Percentiles rank a stretch among this genome's conserved stretches.
These are phyloP conservation scores for Xylariales sp. DNA, from an alignment of 2,329 filamentous ascomycete genomes.

Conservation along the genomic window DNA sequence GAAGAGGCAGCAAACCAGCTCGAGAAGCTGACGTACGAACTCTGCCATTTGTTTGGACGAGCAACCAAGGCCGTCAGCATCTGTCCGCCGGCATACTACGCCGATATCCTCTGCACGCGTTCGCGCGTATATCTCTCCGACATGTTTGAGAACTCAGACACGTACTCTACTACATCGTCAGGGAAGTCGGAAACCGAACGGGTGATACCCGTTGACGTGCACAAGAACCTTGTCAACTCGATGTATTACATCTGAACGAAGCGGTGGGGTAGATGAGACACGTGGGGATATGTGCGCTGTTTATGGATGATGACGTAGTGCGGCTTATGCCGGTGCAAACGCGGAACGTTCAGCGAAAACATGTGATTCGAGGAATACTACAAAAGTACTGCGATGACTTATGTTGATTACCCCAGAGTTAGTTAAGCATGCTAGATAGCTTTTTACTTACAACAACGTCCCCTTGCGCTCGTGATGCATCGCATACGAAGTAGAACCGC, in stretches of 20 bases:
- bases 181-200: neutral
- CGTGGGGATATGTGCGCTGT: neutral
- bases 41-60: constrained; percentile 86
- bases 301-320: neutral
- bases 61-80: constrained; percentile 91
- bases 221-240: constrained; percentile 56
- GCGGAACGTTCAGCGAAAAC: neutral
- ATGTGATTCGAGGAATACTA: neutral
- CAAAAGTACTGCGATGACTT: neutral
- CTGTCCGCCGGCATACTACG: constrained; percentile 90
- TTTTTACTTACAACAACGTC: neutral
- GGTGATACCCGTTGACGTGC: constrained; percentile 46
- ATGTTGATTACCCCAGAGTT: neutral
- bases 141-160: constrained; percentile 63
- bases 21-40: constrained; percentile 78
- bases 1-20: constrained; percentile 71
- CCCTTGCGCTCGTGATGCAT: neutral
- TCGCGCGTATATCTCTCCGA: constrained; percentile 77
- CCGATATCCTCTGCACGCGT: constrained; percentile 84
- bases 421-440: too few relatives aligned
- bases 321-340: constrained; percentile 6
- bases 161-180: constrained; percentile 36
- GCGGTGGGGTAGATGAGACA: too few relatives aligned
- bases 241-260: constrained; percentile 68
- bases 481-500: neutral